Evolutionary conservation across 148 eudicot genomes (phyloP).

Genomic region (Rhododendron kiyosumense): DNA sequence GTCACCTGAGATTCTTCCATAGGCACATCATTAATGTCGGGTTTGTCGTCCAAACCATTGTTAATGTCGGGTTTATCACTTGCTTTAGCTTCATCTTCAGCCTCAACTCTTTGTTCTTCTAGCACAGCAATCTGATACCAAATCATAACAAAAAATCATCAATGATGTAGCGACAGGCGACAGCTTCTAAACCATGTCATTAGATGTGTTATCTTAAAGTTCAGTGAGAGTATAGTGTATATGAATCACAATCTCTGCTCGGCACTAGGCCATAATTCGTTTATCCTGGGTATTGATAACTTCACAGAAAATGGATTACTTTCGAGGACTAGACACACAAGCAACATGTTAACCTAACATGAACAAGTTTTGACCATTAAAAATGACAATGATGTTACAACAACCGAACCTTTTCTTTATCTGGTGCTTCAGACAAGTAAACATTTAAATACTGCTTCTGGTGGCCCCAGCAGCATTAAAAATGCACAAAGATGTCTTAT

Average conservation of each 20-base stretch:
- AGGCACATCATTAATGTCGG: conserved; percentile 83
- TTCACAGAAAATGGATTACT: background rate
- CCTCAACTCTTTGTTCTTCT: conserved; percentile 72
- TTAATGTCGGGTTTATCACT: conserved; percentile 18
- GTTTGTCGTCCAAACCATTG: conserved; percentile 46
- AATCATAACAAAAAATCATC: background rate
- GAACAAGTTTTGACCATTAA: background rate
- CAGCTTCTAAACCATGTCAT: background rate
- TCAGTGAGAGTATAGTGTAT: background rate
- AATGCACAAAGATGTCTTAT: background rate
- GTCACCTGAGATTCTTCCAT: conserved; percentile 74
- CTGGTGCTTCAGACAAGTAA: background rate
- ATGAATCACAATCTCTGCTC: background rate
- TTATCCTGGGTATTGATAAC: background rate
- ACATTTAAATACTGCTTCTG: background rate
- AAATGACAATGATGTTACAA: background rate
- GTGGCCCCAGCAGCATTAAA: background rate
- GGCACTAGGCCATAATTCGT: background rate
- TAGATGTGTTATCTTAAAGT: background rate
- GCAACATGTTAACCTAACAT: background rate
- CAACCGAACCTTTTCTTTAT: background rate
- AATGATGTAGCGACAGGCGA: background rate
- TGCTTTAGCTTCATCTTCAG: conserved; percentile 54
- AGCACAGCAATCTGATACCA: conserved; percentile 59
- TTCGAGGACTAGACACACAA: background rate